Conservation (phyloP, 805 yeast genomes). For the Wickerhamiella brachini region DNA sequence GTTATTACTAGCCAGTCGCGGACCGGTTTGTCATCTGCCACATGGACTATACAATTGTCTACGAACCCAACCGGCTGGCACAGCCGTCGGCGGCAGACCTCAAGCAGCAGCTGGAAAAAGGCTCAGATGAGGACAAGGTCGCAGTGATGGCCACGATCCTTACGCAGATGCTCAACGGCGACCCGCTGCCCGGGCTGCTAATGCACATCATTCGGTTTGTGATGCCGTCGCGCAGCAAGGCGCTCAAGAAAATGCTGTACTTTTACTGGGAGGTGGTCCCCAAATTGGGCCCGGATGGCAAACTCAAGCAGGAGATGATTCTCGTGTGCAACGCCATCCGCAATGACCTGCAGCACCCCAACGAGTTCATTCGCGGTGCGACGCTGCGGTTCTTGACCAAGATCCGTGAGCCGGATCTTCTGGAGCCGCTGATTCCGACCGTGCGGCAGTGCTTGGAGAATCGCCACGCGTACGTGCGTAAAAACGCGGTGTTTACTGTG, state of each 20-base stretch:
- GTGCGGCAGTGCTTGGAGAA: constrained; percentile 85
- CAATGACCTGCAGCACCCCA: constrained; percentile 94
- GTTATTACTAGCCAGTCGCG: no score
- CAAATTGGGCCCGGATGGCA: constrained; percentile 74
- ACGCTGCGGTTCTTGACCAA: constrained; percentile 85
- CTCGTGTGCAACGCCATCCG: constrained; percentile 95
- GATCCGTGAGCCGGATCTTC: constrained; percentile 79
- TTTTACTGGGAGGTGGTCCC: constrained; percentile 98
- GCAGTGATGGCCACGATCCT: constrained; percentile 82
- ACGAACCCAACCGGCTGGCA: constrained; percentile 4
- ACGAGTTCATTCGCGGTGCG: constrained; percentile 91
- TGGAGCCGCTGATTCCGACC: constrained; percentile 91
- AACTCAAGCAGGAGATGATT: constrained; percentile 96
- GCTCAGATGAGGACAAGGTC: constrained; percentile 75
- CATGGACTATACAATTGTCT: constrained; percentile 3
- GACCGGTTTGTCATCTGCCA: constrained; percentile 3
- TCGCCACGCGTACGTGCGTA: constrained; percentile 95
- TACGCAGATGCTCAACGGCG: constrained; percentile 80
- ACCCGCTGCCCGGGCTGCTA: constrained; percentile 78
- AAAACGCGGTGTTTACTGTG: constrained; percentile 89
- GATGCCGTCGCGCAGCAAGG: constrained; percentile 89
- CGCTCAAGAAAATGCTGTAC: constrained; percentile 80
- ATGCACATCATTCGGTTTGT: constrained; percentile 96
- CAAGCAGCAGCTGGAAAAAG: constrained; percentile 68
- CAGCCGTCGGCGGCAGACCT: constrained; percentile 50